Percentiles rank a stretch among this genome's conserved stretches.
Evolutionary conservation across 805 yeast species (phyloP).

Genomic region (Saturnispora zaruensis): DNA sequence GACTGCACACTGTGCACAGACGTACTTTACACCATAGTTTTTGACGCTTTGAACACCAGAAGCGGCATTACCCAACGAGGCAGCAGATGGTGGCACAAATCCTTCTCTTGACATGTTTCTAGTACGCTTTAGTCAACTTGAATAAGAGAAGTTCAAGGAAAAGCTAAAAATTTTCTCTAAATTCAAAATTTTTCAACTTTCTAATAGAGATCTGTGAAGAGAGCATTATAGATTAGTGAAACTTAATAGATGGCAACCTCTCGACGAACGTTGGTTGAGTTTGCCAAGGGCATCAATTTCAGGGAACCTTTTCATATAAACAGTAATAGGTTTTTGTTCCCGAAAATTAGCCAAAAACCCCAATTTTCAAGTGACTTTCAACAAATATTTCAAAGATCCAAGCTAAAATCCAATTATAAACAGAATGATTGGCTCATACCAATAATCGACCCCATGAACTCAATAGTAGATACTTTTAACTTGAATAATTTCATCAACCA

Average conservation of each 20-base stretch:
- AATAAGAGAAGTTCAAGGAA: neutral
- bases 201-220: neutral
- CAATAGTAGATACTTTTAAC: conserved; percentile 4
- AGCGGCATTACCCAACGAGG: conserved; percentile 74
- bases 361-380: neutral
- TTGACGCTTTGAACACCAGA: conserved; percentile 60
- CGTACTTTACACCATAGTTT: conserved; percentile 80
- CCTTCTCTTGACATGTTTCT: conserved; percentile 56
- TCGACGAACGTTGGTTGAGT: conserved; percentile 1
- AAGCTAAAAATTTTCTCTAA: neutral
- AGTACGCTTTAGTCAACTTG: too few species aligned
- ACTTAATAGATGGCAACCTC: neutral
- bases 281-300: neutral
- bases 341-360: neutral
- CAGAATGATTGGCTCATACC: conserved; percentile 4
- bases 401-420: neutral
- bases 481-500: conserved; percentile 2
- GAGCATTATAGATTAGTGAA: neutral
- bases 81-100: conserved; percentile 71
- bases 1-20: conserved; percentile 95
- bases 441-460: conserved; percentile 4
- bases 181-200: neutral
- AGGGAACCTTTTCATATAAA: neutral
- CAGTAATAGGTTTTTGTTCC: neutral
- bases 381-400: neutral